Evolutionary conservation across 2,329 filamentous ascomycete species (phyloP), one percentile per base, ranked within the genome.

Genomic region (Nannizzia gypsea): DNA sequence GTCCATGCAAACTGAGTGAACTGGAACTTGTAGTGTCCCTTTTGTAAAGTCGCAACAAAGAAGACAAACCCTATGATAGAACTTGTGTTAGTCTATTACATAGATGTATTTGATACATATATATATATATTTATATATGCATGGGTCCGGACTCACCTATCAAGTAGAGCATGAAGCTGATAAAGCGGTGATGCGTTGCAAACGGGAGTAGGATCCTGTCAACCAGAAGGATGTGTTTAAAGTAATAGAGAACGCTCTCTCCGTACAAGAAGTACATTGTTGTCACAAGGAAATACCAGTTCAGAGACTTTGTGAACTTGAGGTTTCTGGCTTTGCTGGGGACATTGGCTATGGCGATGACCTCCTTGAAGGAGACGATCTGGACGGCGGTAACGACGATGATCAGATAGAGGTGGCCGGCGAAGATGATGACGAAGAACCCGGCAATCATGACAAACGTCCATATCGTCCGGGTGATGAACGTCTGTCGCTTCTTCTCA

Each of bases 1-100:
- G 93, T 97, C 93, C 93, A 99, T 59, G 91, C 93, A 70, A 97
- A 99, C 75, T 99, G 93, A 63, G 91, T 96, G 76, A 99, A 99
- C 75, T 99, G 93, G 77, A 99, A 97, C 73, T 87, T 89, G 80
- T 97, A 96, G 76, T 97, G 89, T 46, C 92, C 91, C 66, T 95
- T 92, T 74, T 96, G 89, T 59, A 99, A 83, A 6, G 92, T 95
- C 55, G 84, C 87, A 68, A 99, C 93, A 72, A 99, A 99, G 80
- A 96, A 97, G 66, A 99, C 90, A 76, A 99, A 99, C 62, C 93
- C 90, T 95, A 66, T 1, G 20, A 56, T 3, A 31, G n/a, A n/a
- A n/a, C n/a, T n/a, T 15, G 17, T 5, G n/a, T 62, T 58, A 60
- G 58, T 20, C 4, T 22, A 13, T 20, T 56, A 26, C n/a, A 44